A percentile compares a stretch with the other conserved stretches of the same genome.
Evolutionary conservation across 257 asterid genomes (phyloP).

Genomic region (Buddleja alternifolia): DNA sequence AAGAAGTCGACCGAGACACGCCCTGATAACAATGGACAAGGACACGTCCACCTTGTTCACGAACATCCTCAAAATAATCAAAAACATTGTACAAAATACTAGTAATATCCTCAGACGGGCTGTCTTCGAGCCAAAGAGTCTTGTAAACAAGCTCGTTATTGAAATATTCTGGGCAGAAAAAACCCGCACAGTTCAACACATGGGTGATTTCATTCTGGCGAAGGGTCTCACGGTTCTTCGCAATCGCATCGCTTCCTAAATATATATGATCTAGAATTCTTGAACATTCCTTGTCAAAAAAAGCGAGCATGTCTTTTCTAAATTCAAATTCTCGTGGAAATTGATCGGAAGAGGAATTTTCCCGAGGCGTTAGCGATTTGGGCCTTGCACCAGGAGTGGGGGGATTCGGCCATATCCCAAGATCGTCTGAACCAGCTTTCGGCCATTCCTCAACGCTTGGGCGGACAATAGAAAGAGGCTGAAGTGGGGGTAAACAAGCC

Average conservation of each 20-base stretch:
- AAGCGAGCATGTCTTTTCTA: slow-evolving; percentile 77
- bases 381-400: slow-evolving; percentile 75
- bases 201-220: slow-evolving; percentile 78
- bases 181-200: slow-evolving; percentile 94
- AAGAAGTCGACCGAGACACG: slow-evolving; percentile 87
- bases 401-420: slow-evolving; percentile 82
- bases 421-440: slow-evolving; percentile 85
- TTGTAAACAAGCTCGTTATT: slow-evolving; percentile 76
- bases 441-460: slow-evolving; percentile 88
- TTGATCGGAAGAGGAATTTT: slow-evolving; percentile 40
- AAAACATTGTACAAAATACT: slow-evolving; percentile 88
- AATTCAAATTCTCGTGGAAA: slow-evolving; percentile 62
- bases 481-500: slow-evolving; percentile 94
- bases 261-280: slow-evolving; percentile 75
- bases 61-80: slow-evolving; percentile 91
- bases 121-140: slow-evolving; percentile 94
- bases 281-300: slow-evolving; percentile 89
- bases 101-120: slow-evolving; percentile 91
- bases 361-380: slow-evolving; percentile 55
- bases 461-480: slow-evolving; percentile 74
- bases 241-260: slow-evolving; percentile 81
- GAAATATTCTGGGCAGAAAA: slow-evolving; percentile 79
- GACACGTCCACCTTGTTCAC: slow-evolving; percentile 83
- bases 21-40: slow-evolving; percentile 94
- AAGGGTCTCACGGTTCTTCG: slow-evolving; percentile 76